Conservation (phyloP, 768 basidiomycete species). For the Peribolospora baueri region DNA sequence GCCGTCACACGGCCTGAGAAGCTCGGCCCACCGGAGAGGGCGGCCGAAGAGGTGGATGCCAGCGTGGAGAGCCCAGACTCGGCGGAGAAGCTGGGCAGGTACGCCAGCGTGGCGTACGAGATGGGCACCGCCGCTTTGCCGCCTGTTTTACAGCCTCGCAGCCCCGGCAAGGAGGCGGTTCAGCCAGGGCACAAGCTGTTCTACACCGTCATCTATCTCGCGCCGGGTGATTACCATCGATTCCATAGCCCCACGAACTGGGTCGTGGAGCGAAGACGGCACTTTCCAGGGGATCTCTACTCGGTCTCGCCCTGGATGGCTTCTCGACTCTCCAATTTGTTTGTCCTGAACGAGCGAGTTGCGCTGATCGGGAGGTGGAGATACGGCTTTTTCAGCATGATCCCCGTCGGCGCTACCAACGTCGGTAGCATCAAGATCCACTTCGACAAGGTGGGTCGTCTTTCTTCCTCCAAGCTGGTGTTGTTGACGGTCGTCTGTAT, state of each 20-base stretch:
- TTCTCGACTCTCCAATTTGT: constrained; percentile 67
- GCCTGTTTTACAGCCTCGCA: constrained; percentile 13
- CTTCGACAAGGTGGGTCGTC: constrained; percentile 50
- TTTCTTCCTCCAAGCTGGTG: background rate
- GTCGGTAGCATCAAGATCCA: constrained; percentile 90
- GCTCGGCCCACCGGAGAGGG: constrained; percentile 11
- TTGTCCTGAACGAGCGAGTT: constrained; percentile 95
- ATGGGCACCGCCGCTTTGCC: constrained; percentile 27
- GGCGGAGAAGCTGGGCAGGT: constrained; percentile 32
- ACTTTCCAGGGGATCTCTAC: constrained; percentile 87
- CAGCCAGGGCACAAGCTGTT: constrained; percentile 58
- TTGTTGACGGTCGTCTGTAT: background rate
- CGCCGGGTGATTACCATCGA: constrained; percentile 92
- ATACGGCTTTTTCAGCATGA: constrained; percentile 88
- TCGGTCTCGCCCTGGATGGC: constrained; percentile 92
- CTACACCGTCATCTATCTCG: constrained; percentile 89
- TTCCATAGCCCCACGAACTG: constrained; percentile 90
- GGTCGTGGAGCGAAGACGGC: constrained; percentile 87
- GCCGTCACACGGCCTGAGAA: background rate
- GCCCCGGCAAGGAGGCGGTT: constrained; percentile 28
- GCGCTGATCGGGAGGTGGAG: constrained; percentile 84
- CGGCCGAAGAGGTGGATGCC: constrained; percentile 1
- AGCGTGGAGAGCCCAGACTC: background rate
- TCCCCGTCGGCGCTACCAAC: constrained; percentile 94
- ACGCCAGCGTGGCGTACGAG: constrained; percentile 44